Conservation (phyloP, 106 monocot genomes). For the Apostasia ramifera region DNA sequence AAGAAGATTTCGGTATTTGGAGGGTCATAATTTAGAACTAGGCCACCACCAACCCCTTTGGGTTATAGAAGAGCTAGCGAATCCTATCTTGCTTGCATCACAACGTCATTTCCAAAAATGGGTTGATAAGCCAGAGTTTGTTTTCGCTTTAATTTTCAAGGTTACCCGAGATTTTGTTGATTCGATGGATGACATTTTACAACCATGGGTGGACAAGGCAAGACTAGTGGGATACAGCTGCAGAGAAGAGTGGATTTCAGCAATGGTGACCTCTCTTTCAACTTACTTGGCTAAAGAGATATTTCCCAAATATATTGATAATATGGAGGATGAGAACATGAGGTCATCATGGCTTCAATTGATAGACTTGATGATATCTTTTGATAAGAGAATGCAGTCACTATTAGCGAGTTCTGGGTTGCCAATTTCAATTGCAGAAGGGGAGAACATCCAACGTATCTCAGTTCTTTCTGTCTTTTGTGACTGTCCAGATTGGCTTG, state of each 20-base stretch:
- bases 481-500: conserved; percentile 89
- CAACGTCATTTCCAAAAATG: conserved; percentile 82
- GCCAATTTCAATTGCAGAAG: conserved; percentile 46
- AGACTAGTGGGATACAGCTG: conserved; percentile 86
- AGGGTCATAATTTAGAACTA: conserved; percentile 41
- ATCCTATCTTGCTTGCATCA: conserved; percentile 54
- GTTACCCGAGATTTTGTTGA: conserved; percentile 71
- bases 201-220: conserved; percentile 86
- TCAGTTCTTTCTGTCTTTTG: conserved; percentile 76
- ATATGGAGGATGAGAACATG: conserved; percentile 34
- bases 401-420: conserved; percentile 62
- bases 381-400: conserved; percentile 71
- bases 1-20: conserved; percentile 68
- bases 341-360: conserved; percentile 69
- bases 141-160: conserved; percentile 87
- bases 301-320: conserved; percentile 50
- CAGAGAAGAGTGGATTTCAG: conserved; percentile 93
- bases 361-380: conserved; percentile 83
- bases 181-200: conserved; percentile 91
- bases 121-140: conserved; percentile 85
- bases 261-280: conserved; percentile 58
- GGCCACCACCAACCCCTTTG: conserved; percentile 76
- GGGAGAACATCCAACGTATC: conserved; percentile 47
- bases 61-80: conserved; percentile 91
- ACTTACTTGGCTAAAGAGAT: conserved; percentile 82